Evolutionary conservation across 257 asterid genomes (phyloP).

Genomic region (Gentiana straminea): DNA sequence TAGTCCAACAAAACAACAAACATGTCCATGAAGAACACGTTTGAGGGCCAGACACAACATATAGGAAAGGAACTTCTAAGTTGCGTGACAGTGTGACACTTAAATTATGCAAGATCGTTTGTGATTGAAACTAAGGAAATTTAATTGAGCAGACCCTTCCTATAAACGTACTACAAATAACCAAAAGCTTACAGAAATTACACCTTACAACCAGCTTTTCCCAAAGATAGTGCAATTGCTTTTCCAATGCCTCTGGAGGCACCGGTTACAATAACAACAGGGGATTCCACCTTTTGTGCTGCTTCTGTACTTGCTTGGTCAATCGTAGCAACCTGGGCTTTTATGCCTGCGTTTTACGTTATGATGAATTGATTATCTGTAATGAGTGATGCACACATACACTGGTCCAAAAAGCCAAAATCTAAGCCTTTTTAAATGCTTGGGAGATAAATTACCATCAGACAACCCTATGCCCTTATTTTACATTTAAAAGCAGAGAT

Average conservation of each 20-base stretch:
- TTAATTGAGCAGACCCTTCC: no score
- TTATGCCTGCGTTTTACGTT: constrained; percentile 37
- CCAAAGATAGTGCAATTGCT: constrained; percentile 85
- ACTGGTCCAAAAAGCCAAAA: neutral
- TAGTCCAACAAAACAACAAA: no score
- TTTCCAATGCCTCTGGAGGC: constrained; percentile 96
- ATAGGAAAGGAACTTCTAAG: no score
- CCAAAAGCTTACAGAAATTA: no score
- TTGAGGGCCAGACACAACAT: no score
- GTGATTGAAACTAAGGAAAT: no score
- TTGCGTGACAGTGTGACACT: no score
- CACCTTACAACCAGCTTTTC: constrained; percentile 97
- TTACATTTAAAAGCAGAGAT: no score
- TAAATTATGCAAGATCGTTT: no score
- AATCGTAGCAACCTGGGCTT: constrained; percentile 56
- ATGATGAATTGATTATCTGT: constrained; percentile 1
- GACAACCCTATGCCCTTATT: neutral
- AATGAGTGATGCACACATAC: neutral
- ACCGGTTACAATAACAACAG: constrained; percentile 85
- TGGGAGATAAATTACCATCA: no score
- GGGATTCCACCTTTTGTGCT: constrained; percentile 52
- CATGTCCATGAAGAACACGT: no score
- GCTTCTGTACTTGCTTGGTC: constrained; percentile 43
- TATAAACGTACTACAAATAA: neutral
- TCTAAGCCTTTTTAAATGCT: neutral